Evolutionary conservation across 2,329 filamentous ascomycete genomes (phyloP), one percentile per base, ranked within the genome.

Genomic region (Phialophora expanda): DNA sequence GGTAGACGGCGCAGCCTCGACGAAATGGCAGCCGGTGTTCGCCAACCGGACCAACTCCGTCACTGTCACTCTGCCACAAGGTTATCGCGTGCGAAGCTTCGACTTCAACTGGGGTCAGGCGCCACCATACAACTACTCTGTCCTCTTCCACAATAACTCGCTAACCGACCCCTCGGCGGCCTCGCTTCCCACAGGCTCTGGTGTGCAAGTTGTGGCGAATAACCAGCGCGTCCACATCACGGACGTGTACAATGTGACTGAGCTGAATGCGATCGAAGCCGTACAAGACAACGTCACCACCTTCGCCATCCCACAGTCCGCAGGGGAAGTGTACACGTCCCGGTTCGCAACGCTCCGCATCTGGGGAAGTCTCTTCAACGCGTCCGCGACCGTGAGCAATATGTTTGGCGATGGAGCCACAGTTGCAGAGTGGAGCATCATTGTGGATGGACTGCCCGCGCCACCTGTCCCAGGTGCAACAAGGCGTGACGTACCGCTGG

Each of bases 1-100:
- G 2, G 83, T 89, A 58, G 89, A 91, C 71, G 89, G 89, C 60
- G 87, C 87, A 1, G 80, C 85, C 4, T 85, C 84, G 20, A 91
- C 89, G 0, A 85, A 85, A 69, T 91, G 89, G 89, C 87, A 90
- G 72, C 88, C 89, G 0, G 73, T 77, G 1, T 73, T 73, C 8
- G 79, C 83, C 1, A 84, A 85, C 57, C 77, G 75, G 0, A 79
- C 83, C 4, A 80, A 84, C 30, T 84, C 83, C 3, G 73, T 91
- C 14, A 86, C 85, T 0, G 82, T 91, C 51, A 80, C 85, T 26
- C 78, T 87, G 2, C 81, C 74, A 11, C 56, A 64, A 7, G 74
- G 74, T 5, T 65, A 72, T 17, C 66, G 67, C 26, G 74, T 81
- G 22, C 76, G 76, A 0, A 80, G 80, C 1, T 79, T 90, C 64